These are phyloP conservation scores for Saccharomyces uvarum DNA, from an alignment of 1,139 yeast species.

Conservation along the genomic window DNA sequence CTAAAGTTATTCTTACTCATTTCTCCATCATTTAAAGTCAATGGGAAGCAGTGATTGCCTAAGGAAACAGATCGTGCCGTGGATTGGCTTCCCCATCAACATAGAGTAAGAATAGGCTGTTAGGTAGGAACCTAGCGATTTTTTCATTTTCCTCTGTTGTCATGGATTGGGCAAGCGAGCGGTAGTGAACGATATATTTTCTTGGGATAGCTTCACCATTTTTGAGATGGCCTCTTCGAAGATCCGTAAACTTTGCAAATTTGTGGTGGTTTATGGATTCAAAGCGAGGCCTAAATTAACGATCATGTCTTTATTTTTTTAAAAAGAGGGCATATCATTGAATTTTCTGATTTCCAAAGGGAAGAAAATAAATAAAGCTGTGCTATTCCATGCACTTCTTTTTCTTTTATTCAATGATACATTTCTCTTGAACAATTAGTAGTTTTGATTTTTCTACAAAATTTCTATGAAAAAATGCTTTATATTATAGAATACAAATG, in stretches of 20 bases:
- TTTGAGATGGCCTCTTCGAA: constrained; percentile 53
- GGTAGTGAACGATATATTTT: background rate
- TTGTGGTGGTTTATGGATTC: constrained; percentile 52
- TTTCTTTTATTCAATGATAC: constrained; percentile 21
- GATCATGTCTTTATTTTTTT: constrained; percentile 9
- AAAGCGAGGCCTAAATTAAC: constrained; percentile 58
- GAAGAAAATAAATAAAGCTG: background rate
- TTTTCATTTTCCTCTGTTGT: background rate
- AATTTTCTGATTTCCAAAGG: constrained; percentile 8
- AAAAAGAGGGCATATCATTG: constrained; percentile 18
- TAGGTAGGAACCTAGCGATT: background rate
- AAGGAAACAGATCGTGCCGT: background rate
- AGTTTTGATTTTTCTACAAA: background rate
- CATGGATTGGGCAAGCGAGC: background rate
- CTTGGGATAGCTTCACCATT: background rate
- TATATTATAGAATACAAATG: background rate
- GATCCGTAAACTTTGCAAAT: constrained; percentile 46
- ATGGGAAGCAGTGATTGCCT: background rate
- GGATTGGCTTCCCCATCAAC: background rate
- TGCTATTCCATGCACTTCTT: constrained; percentile 1
- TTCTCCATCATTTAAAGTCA: background rate
- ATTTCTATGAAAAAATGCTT: background rate
- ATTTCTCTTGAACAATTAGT: constrained; percentile 5
- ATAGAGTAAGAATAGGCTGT: background rate
- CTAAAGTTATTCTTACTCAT: background rate